phyloP scores from a whole-genome alignment of 2,329 filamentous ascomycete genomes.

The Aspergillus ustus region DNA sequence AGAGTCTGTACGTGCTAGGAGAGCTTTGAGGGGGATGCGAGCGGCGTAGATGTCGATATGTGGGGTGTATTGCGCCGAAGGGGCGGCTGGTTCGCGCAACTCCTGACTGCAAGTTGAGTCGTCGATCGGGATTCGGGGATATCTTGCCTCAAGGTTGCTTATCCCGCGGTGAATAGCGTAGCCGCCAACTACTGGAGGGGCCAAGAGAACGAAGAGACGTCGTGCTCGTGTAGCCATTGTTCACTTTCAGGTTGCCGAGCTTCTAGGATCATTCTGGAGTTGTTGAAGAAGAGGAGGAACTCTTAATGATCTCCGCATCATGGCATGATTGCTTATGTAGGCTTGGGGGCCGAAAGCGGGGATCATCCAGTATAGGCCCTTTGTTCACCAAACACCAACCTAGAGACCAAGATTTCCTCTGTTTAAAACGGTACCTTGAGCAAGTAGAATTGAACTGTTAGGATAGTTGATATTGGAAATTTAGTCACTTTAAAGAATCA shows the following conservation, averaged over 20 bases:
- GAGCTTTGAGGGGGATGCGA: constrained; percentile 23
- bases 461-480: background rate
- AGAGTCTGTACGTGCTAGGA: constrained; percentile 15
- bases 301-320: background rate
- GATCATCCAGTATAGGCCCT: background rate
- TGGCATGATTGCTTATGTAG: background rate
- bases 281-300: background rate
- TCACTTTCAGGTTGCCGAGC: background rate
- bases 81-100: constrained; percentile 21
- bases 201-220: constrained; percentile 20
- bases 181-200: constrained; percentile 17
- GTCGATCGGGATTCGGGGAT: constrained; percentile 26
- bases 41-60: constrained; percentile 34
- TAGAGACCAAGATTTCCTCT: too few relatives aligned
- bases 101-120: constrained; percentile 25
- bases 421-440: too few relatives aligned
- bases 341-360: background rate
- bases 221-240: background rate
- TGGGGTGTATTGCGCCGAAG: constrained; percentile 27
- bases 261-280: too few relatives aligned
- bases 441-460: background rate
- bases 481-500: background rate
- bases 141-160: constrained; percentile 31
- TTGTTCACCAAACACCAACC: background rate
- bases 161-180: constrained; percentile 30